These are phyloP conservation scores for Metarhizium sp. DNA, from an alignment of 2,329 filamentous ascomycete species.

Conservation along the genomic window DNA sequence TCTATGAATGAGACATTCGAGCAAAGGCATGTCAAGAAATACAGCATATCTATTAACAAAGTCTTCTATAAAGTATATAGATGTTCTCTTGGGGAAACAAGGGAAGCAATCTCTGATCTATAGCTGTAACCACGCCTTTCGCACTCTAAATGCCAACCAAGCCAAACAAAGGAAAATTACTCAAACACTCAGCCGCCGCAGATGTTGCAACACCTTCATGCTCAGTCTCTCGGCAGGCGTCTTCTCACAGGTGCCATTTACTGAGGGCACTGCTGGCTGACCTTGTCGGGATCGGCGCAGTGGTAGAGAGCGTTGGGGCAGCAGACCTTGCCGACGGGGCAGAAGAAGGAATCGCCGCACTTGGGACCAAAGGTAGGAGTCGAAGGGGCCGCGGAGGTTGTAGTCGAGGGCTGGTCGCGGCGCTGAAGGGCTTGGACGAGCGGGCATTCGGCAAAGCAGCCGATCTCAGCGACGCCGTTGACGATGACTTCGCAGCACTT, in stretches of 20 bases:
- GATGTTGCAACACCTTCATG: too few relatives aligned
- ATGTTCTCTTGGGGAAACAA: too few relatives aligned
- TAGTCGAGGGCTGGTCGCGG: constrained; percentile 1
- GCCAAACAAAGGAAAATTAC: too few relatives aligned
- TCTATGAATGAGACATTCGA: too few relatives aligned
- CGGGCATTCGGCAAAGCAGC: constrained; percentile 1
- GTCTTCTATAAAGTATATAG: background rate
- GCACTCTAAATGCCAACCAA: too few relatives aligned
- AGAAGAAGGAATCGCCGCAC: constrained; percentile 9
- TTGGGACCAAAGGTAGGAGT: constrained; percentile 6
- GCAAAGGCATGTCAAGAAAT: background rate
- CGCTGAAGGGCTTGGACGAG: background rate
- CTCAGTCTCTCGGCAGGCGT: too few relatives aligned
- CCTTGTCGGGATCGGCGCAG: constrained; percentile 6
- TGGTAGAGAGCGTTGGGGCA: constrained; percentile 6
- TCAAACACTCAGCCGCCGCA: too few relatives aligned
- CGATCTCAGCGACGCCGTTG: background rate
- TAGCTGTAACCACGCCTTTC: too few relatives aligned
- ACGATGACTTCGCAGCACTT: background rate
- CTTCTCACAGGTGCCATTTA: background rate
- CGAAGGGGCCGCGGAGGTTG: background rate
- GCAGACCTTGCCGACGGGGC: constrained; percentile 6
- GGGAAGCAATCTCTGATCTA: too few relatives aligned
- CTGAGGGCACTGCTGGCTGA: constrained; percentile 6
- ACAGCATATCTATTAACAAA: background rate